Conservation (phyloP, 1,284 basidiomycete genomes). For the Ustilago loliicola region DNA sequence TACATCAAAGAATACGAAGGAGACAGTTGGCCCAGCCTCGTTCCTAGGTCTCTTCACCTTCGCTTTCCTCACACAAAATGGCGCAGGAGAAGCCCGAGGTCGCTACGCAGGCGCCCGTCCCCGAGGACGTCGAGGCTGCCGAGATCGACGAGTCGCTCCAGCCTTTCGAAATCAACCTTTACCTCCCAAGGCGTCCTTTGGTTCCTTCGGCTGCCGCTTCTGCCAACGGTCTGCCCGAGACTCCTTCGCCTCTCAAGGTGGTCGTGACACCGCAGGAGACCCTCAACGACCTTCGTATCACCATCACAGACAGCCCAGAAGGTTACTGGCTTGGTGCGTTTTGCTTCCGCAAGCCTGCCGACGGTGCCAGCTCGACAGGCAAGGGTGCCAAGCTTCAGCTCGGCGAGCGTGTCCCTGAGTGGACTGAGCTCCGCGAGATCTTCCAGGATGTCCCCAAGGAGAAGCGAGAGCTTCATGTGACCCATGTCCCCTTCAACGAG, state of each 20-base stretch:
- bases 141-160: slow-evolving; percentile 54
- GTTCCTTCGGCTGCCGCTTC: slow-evolving; percentile 57
- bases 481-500: slow-evolving; percentile 73
- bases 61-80: slow-evolving; percentile 18
- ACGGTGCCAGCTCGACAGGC: slow-evolving; percentile 11
- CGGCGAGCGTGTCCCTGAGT: slow-evolving; percentile 61
- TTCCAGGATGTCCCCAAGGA: slow-evolving; percentile 61
- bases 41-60: background rate
- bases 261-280: slow-evolving; percentile 68
- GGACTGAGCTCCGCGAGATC: slow-evolving; percentile 65
- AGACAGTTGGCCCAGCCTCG: background rate
- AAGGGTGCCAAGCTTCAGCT: slow-evolving; percentile 51
- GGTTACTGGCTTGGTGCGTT: slow-evolving; percentile 70
- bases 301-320: slow-evolving; percentile 68
- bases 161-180: slow-evolving; percentile 67
- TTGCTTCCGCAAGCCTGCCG: slow-evolving; percentile 60
- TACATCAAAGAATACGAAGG: slow-evolving; percentile 3
- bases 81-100: slow-evolving; percentile 25
- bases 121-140: slow-evolving; percentile 19
- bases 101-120: slow-evolving; percentile 6
- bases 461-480: slow-evolving; percentile 61
- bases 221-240: slow-evolving; percentile 63
- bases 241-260: slow-evolving; percentile 65
- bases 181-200: slow-evolving; percentile 65
- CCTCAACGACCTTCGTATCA: slow-evolving; percentile 68